A percentile compares a stretch with the other conserved stretches of the same genome.
Evolutionary conservation across 345 rosid genomes (phyloP).

Genomic region (Schrenkiella parvula): DNA sequence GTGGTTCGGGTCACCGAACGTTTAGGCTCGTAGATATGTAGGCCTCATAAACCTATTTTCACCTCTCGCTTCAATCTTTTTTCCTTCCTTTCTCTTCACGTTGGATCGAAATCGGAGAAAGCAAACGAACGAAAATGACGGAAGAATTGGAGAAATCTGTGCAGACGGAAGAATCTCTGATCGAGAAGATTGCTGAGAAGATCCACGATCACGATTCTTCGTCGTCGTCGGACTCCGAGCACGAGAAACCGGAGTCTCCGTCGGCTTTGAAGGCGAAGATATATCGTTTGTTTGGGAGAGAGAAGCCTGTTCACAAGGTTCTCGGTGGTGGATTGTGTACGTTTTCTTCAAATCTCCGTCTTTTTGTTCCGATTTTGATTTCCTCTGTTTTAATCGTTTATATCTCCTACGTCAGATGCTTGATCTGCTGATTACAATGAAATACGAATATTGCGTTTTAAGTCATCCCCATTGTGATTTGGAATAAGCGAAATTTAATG

Average conservation of each 20-base stretch:
- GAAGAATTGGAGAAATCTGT: slow-evolving; percentile 38
- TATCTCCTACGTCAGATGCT: background rate
- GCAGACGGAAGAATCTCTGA: slow-evolving; percentile 28
- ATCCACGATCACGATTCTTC: slow-evolving; percentile 44
- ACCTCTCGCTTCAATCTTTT: background rate
- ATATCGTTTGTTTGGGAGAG: slow-evolving; percentile 76
- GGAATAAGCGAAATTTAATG: background rate
- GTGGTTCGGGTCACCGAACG: slow-evolving; percentile 19
- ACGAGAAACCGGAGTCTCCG: slow-evolving; percentile 44
- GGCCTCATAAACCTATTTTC: slow-evolving; percentile 1
- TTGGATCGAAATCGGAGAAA: slow-evolving; percentile 19
- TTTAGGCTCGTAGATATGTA: slow-evolving; percentile 16
- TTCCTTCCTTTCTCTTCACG: slow-evolving; percentile 12
- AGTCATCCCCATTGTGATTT: background rate
- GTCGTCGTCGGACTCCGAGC: slow-evolving; percentile 61
- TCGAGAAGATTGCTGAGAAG: slow-evolving; percentile 37
- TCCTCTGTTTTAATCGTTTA: background rate
- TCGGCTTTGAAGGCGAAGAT: slow-evolving; percentile 56
- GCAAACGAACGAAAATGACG: slow-evolving; percentile 30
- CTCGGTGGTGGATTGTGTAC: slow-evolving; percentile 85
- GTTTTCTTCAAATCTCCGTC: background rate
- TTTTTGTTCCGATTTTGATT: background rate
- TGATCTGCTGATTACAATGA: slow-evolving; percentile 13
- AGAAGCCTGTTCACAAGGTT: slow-evolving; percentile 67
- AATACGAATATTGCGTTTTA: background rate